These are phyloP conservation scores for Annulohypoxylon moriforme DNA, from an alignment of 495 filamentous ascomycete genomes.

Conservation along the genomic window DNA sequence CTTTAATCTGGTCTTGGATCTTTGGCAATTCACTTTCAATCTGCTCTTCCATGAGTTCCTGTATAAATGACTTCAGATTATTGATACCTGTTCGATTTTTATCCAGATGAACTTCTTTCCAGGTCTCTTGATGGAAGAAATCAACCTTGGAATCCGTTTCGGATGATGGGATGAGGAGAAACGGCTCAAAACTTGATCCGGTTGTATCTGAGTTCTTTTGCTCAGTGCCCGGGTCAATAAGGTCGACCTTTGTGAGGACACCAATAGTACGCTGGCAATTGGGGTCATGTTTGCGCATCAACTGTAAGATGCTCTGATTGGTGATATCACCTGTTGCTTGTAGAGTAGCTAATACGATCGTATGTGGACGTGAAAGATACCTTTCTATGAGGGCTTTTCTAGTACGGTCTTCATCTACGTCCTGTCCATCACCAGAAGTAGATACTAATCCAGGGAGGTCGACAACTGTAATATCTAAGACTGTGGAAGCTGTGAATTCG, in stretches of 20 bases:
- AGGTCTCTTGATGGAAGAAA: conserved; percentile 9
- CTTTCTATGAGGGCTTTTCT: conserved; percentile 55
- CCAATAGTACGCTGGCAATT: conserved; percentile 58
- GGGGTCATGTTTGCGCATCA: conserved; percentile 52
- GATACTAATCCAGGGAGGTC: conserved; percentile 66
- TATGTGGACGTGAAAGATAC: conserved; percentile 60
- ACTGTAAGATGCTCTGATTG: conserved; percentile 56
- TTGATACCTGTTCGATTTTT: conserved; percentile 15
- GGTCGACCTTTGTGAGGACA: conserved; percentile 68
- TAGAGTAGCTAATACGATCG: conserved; percentile 60
- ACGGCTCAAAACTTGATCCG: conserved; percentile 59
- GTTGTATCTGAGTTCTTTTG: conserved; percentile 45
- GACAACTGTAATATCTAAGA: conserved; percentile 65
- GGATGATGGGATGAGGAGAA: conserved; percentile 54
- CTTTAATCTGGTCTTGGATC: conserved; percentile 26
- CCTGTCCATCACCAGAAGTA: too few relatives aligned
- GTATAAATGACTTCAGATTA: conserved; percentile 24
- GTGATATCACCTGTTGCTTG: conserved; percentile 56
- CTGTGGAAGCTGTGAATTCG: conserved; percentile 61
- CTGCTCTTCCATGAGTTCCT: conserved; percentile 31
- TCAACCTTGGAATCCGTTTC: conserved; percentile 1
- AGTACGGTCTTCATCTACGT: too few relatives aligned
- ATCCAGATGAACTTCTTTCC: conserved; percentile 13
- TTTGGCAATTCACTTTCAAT: conserved; percentile 40
- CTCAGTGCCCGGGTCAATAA: conserved; percentile 52